A percentile compares a stretch with the other conserved stretches of the same genome.
Evolutionary conservation across 495 filamentous ascomycete species (phyloP).

Genomic region (Podospora comata): DNA sequence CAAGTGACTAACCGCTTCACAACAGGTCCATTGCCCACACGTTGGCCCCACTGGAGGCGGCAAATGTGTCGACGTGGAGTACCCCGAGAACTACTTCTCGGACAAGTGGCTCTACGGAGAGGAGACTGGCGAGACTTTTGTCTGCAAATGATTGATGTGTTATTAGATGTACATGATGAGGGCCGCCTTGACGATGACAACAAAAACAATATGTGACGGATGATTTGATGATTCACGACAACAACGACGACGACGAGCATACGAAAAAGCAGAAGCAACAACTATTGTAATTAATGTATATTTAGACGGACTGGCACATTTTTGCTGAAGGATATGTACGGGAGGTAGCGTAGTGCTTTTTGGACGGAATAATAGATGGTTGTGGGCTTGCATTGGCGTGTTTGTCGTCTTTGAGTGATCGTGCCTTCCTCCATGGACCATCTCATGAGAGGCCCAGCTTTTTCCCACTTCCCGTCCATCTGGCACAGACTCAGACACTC

Average conservation of each 20-base stretch:
- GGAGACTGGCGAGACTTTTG: slow-evolving; percentile 36
- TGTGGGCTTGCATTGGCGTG: neutral
- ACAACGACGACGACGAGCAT: neutral
- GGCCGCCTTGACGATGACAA: neutral
- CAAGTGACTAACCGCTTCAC: slow-evolving; percentile 10
- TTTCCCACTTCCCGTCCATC: neutral
- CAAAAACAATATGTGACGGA: neutral
- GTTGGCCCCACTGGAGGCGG: slow-evolving; percentile 41
- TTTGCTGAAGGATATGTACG: neutral
- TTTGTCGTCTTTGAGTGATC: neutral
- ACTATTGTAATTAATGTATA: neutral
- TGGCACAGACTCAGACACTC: neutral
- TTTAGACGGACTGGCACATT: neutral
- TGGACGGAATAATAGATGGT: neutral
- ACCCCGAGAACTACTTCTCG: slow-evolving; percentile 32
- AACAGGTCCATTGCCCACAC: slow-evolving; percentile 40
- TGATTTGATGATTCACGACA: neutral
- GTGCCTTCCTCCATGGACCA: too few species aligned
- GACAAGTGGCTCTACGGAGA: slow-evolving; percentile 36
- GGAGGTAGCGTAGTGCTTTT: neutral
- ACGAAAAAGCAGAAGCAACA: neutral
- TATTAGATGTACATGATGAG: neutral
- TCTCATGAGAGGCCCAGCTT: too few species aligned
- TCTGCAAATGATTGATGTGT: slow-evolving; percentile 16
- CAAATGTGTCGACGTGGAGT: slow-evolving; percentile 36